Base-by-base conservation (phyloP, 768 basidiomycete genomes). In the Naganishia antarctica region DNA sequence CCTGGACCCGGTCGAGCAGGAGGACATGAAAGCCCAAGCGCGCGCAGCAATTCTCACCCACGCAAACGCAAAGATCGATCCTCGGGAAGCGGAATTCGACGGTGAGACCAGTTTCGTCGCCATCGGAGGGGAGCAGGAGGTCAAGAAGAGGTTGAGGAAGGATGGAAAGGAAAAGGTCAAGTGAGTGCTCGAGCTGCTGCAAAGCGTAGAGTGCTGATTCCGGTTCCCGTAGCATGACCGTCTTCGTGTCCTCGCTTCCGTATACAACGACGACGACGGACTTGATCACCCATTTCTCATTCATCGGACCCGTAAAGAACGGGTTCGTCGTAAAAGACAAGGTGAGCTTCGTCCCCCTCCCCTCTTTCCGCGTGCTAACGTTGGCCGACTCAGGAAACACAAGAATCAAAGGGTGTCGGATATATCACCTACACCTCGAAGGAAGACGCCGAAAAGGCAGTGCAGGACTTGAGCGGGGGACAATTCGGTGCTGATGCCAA, bases 171-270 rank as follows among this genome's bases (percentile, higher is more conserved):
- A 66, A 50, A 51, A 51, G n/a, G 44, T 66, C 65, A 66, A 66
- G 65, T 66, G 60, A 61, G 65, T 66, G 9, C 8, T 37, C 29
- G 8, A 45, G 18, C 32, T 15, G 28, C 11, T 18, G 13, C 15
- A 26, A 26, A 29, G 41, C 11, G 25, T 45, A 64, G 28, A 21
- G 15, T 25, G 18, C 28, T 32, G 3, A 44, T 43, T 26, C 2
- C 32, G 25, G 44, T 32, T 50, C n/a, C n/a, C 37, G 23, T 63
- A 76, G 74, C 65, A 76, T 90, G 18, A 97, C 92, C 0, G 80
- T 98, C 62, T 97, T 97, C 78, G 86, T 98, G 60, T 92, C 91
- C 11, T 91, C 92, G 79, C 80, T 99, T 41, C 91, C 94, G 0
- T 93, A 90, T 75, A 84, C 85, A 44, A 90, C 87, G 63, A 97